Conservation (phyloP, 768 basidiomycete species). For the Lactarius hatsudake region DNA sequence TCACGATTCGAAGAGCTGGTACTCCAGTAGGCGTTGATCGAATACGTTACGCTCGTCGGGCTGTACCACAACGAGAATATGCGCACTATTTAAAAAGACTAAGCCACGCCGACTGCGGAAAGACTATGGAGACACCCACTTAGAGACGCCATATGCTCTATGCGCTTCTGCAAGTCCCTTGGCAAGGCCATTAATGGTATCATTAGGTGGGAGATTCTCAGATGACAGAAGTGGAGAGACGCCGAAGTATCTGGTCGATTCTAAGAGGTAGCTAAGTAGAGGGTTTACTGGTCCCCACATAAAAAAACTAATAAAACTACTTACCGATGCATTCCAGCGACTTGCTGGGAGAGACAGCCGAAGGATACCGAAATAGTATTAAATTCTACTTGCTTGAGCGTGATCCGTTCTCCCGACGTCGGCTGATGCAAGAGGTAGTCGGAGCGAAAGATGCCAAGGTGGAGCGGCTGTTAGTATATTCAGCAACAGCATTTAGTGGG, state of each 20-base stretch:
- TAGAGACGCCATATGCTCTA: slow-evolving; percentile 57
- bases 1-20: slow-evolving; percentile 76
- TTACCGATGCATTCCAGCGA: slow-evolving; percentile 75
- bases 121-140: slow-evolving; percentile 39
- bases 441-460: slow-evolving; percentile 90
- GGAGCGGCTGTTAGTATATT: slow-evolving; percentile 54
- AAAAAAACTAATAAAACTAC: slow-evolving; percentile 8
- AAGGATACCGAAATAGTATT: slow-evolving; percentile 96
- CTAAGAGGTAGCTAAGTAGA: slow-evolving; percentile 56
- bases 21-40: slow-evolving; percentile 88
- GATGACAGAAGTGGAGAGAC: slow-evolving; percentile 50
- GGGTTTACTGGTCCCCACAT: not conserved
- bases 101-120: not conserved
- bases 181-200: slow-evolving; percentile 66
- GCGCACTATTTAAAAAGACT: slow-evolving; percentile 38
- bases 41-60: slow-evolving; percentile 89
- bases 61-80: slow-evolving; percentile 87
- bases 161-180: slow-evolving; percentile 80
- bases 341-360: slow-evolving; percentile 68
- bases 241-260: slow-evolving; percentile 65
- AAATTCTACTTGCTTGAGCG: slow-evolving; percentile 94
- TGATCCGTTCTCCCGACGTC: slow-evolving; percentile 34
- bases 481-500: slow-evolving; percentile 30
- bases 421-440: slow-evolving; percentile 85
- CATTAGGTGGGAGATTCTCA: slow-evolving; percentile 69